These are phyloP conservation scores for Spirogloea muscicola DNA, from an alignment of 139 green algal genomes.

Conservation along the genomic window DNA sequence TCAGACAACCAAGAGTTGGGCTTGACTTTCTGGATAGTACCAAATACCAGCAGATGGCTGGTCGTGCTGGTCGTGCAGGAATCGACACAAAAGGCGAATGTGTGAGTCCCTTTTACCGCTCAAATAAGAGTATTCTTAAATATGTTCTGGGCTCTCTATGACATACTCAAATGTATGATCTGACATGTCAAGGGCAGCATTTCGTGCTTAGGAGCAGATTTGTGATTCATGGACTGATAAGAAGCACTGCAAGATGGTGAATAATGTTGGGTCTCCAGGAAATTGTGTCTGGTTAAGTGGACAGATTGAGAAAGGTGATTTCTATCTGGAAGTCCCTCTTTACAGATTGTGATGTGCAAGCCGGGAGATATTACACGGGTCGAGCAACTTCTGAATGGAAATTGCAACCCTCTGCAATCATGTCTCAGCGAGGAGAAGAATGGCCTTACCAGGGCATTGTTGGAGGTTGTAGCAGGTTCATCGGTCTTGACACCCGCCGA, in stretches of 20 bases:
- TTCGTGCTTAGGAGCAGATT: too few species aligned
- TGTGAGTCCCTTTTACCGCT: conserved; percentile 24
- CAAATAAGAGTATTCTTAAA: too few species aligned
- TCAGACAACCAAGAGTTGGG: conserved; percentile 33
- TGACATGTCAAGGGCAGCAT: too few species aligned
- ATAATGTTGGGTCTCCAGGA: too few species aligned
- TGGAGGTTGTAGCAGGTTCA: conserved; percentile 31
- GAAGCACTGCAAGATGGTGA: too few species aligned
- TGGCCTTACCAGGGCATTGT: conserved; percentile 24
- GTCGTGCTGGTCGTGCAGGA: conserved; percentile 49
- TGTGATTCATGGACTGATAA: too few species aligned
- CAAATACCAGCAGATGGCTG: conserved; percentile 49
- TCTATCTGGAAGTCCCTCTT: too few species aligned
- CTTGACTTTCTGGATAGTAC: conserved; percentile 6
- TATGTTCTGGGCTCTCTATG: too few species aligned
- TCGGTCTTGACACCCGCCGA: conserved; percentile 31
- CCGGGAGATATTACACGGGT: conserved; percentile 7
- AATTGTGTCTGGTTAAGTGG: too few species aligned
- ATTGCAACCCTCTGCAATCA: conserved; percentile 12
- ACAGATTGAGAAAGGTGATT: too few species aligned
- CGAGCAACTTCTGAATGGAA: neutral
- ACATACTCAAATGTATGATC: too few species aligned
- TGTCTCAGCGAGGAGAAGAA: conserved; percentile 26
- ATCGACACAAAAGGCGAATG: conserved; percentile 55
- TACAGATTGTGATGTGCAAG: conserved; percentile 38